Evolutionary conservation across 1,284 basidiomycete genomes (phyloP).

Genomic region (Caloboletus firmus): DNA sequence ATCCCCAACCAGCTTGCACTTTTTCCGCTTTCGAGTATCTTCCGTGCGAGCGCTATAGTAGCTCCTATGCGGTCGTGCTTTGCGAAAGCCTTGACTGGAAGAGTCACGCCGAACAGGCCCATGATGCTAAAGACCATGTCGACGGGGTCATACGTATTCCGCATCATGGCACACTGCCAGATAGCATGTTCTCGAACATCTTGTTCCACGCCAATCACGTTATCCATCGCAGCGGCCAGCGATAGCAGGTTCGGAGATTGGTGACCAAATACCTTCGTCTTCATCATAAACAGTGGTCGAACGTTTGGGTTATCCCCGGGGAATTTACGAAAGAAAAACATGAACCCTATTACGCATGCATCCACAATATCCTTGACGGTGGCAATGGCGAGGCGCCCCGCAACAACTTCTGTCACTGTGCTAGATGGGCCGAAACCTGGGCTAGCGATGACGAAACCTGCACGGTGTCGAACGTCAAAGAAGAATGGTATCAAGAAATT

Average conservation of each 20-base stretch:
- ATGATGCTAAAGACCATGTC: constrained; percentile 4
- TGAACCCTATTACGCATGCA: background rate
- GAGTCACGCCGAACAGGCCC: constrained; percentile 1
- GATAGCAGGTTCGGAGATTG: background rate
- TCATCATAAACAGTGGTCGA: background rate
- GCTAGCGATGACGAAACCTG: background rate
- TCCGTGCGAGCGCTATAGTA: background rate
- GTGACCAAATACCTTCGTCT: background rate
- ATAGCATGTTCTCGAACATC: constrained; percentile 2
- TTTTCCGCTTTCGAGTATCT: constrained; percentile 1
- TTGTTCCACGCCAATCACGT: constrained; percentile 1
- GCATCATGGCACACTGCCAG: constrained; percentile 4
- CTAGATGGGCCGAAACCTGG: background rate
- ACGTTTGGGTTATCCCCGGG: background rate
- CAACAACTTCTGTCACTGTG: background rate
- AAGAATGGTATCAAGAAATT: too few species aligned
- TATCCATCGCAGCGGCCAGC: background rate
- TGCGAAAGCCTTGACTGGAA: background rate
- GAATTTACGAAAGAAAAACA: background rate
- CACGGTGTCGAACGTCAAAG: background rate
- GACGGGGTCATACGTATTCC: constrained; percentile 1
- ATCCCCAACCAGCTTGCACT: constrained; percentile 2
- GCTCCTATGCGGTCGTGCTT: constrained; percentile 1
- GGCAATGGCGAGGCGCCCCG: background rate
- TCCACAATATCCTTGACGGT: background rate